Base-by-base conservation (phyloP, 768 basidiomycete genomes). In the Pilatotrama ljubarskyi region DNA sequence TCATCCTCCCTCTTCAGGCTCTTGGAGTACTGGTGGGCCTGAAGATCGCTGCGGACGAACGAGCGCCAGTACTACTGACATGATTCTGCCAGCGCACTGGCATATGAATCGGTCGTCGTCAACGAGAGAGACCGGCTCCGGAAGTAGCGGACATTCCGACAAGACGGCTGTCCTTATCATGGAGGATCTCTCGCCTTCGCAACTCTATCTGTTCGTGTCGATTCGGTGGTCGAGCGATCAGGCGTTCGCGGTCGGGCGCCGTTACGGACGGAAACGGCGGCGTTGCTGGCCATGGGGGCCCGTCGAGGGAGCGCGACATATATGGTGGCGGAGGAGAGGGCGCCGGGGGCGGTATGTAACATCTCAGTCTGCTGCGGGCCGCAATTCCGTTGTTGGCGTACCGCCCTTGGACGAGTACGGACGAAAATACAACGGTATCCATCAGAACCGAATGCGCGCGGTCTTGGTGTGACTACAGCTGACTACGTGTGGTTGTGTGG, bases 371-470 rank as follows among this genome's bases (percentile, higher is more conserved):
- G 40, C 59, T 60, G 59, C 59, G 59, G 59, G 24, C 59, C 59
- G 59, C 52, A 20, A 24, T 17, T 60, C 59, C 59, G 58, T n/a
- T 35, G 58, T 46, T 51, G 51, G 24, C 58, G 59, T 54, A 50
- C 26, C 52, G 58, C 58, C 38, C n/a, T 29, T 38, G 46, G 22
- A 32, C n/a, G 10, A 10, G 55, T 48, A 36, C 5, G 37, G 55
- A 57, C 54, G 24, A 41, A 42, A 52, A 49, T 54, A 60, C 47
- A 29, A 49, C 48, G 59, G 59, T 48, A 54, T 50, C 52, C 47
- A 60, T 60, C 59, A 60, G 59, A 60, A 60, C 51, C 29, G 29
- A 32, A 32, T 5, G 52, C 26, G 56, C n/a, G 51, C 55, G 47
- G 55, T 49, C 38, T 49, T 18, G 41, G 58, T 54, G 29, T 40